These are phyloP conservation scores for Phytophthora melonis DNA, from an alignment of 352 stramenopile species.

Conservation along the genomic window DNA sequence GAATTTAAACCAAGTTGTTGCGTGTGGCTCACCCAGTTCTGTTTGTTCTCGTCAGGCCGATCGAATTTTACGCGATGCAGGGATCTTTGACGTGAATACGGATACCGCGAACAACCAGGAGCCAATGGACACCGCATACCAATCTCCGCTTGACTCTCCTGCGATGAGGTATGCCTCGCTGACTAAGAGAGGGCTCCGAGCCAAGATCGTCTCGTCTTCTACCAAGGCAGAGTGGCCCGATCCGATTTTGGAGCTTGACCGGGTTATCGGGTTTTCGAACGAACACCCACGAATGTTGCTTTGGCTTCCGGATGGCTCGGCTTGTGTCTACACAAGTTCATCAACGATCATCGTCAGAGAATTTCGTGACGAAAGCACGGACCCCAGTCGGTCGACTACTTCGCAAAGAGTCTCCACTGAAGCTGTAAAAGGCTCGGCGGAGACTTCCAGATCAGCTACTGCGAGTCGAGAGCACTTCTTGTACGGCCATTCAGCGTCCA, in stretches of 20 bases:
- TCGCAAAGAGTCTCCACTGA: conserved; percentile 3
- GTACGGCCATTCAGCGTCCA: conserved; percentile 42
- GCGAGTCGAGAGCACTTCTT: conserved; percentile 49
- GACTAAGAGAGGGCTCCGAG: conserved; percentile 21
- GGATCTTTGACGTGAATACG: conserved; percentile 35
- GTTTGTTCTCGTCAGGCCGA: conserved; percentile 38
- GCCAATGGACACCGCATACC: conserved; percentile 5
- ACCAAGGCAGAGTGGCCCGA: conserved; percentile 68
- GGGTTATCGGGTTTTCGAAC: conserved; percentile 74
- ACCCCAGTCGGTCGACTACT: background rate
- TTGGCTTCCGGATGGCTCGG: conserved; percentile 56
- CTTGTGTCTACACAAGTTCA: conserved; percentile 69
- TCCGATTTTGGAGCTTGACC: conserved; percentile 65
- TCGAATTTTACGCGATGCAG: conserved; percentile 55
- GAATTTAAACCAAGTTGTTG: background rate
- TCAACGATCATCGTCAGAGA: conserved; percentile 72
- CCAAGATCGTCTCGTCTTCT: conserved; percentile 30
- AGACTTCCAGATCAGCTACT: conserved; percentile 3
- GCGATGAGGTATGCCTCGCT: conserved; percentile 11
- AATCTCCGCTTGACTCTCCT: conserved; percentile 18
- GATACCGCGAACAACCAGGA: conserved; percentile 22
- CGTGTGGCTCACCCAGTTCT: background rate
- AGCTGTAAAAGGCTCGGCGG: conserved; percentile 31
- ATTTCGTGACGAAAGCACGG: conserved; percentile 28
- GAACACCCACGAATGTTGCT: conserved; percentile 51